Evolutionary conservation across 495 filamentous ascomycete species (phyloP), one percentile per base, ranked within the genome.

Genomic region (Hapsidospora chrysogenum): DNA sequence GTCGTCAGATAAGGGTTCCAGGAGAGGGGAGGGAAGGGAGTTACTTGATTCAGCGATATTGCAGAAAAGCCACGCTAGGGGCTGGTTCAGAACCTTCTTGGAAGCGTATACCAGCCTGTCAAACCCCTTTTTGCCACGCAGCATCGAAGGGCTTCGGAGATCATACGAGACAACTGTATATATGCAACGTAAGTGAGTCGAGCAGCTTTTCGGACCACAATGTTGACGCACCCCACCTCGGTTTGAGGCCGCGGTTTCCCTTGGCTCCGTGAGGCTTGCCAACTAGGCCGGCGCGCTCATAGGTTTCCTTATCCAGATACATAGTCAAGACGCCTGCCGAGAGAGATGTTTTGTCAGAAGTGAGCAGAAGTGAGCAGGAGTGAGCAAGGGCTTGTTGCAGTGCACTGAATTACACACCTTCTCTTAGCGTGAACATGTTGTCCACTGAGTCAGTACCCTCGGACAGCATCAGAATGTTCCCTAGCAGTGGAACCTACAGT

Each of bases 81-180:
- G 70, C 21, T 68, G 51, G 25, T 69, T 74, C 5, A 95, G 62
- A 23, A 82, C 80, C 42, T 92, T 86, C 39, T 80, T 74, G 53
- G 78, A 85, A 9, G 85, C 85, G 61, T 84, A 85, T 10, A 80
- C 58, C 26, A 95, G 68, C 29, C 84, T 70, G 39, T 92, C 78
- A 41, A 95, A 95, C 0, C 78, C 81, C 45, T 89, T 92, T 53
- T 87, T 93, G 18, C 87, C 89, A 46, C 82, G 82, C 6, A 84
- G 49, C 82, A 94, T 94, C 9, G 76, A 80, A 0, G 80, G 74
- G 18, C 68, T 62, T 4, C 82, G 71, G 11, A 97, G 67, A 35
- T 96, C 76, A 23, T 85, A 60, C 48, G 93, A 76, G 31, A 97
- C 70, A 15, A 78, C 85, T 89, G 40, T 5, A 32, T 22, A 11